phyloP scores from a whole-genome alignment of 192 early-diverging fungal species.

The Phlyctochytrium planicorne region DNA sequence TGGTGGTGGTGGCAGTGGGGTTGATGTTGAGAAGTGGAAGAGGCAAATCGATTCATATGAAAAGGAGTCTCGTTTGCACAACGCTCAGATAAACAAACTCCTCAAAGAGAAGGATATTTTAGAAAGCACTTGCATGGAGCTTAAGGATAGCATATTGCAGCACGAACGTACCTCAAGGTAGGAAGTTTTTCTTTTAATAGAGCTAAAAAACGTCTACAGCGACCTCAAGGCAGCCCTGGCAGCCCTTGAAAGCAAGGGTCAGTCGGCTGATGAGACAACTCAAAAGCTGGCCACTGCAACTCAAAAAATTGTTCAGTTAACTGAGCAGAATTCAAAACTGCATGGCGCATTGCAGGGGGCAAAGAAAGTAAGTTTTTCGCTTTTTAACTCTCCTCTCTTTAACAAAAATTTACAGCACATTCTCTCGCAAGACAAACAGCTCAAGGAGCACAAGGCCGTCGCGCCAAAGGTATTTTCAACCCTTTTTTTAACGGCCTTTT shows the following conservation, averaged over 20 bases:
- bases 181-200: background rate
- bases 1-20: background rate
- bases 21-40: slow-evolving; percentile 31
- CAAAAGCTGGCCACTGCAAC: slow-evolving; percentile 42
- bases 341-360: slow-evolving; percentile 47
- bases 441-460: slow-evolving; percentile 36
- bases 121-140: slow-evolving; percentile 47
- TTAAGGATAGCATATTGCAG: slow-evolving; percentile 53
- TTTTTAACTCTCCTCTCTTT: background rate
- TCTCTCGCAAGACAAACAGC: slow-evolving; percentile 42
- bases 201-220: slow-evolving; percentile 12
- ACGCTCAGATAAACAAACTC: slow-evolving; percentile 52
- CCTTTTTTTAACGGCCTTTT: background rate
- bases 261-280: slow-evolving; percentile 41
- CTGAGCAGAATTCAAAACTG: slow-evolving; percentile 43
- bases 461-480: slow-evolving; percentile 19
- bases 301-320: slow-evolving; percentile 43
- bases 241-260: slow-evolving; percentile 43
- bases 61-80: slow-evolving; percentile 12
- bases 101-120: slow-evolving; percentile 59
- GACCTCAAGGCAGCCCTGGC: slow-evolving; percentile 37
- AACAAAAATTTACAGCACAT: slow-evolving; percentile 31
- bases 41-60: slow-evolving; percentile 26
- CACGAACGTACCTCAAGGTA: slow-evolving; percentile 45
- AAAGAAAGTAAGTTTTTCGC: slow-evolving; percentile 40